These are phyloP conservation scores for Aureobasidium sp. DNA, from an alignment of 2,329 filamentous ascomycete species.

Conservation along the genomic window DNA sequence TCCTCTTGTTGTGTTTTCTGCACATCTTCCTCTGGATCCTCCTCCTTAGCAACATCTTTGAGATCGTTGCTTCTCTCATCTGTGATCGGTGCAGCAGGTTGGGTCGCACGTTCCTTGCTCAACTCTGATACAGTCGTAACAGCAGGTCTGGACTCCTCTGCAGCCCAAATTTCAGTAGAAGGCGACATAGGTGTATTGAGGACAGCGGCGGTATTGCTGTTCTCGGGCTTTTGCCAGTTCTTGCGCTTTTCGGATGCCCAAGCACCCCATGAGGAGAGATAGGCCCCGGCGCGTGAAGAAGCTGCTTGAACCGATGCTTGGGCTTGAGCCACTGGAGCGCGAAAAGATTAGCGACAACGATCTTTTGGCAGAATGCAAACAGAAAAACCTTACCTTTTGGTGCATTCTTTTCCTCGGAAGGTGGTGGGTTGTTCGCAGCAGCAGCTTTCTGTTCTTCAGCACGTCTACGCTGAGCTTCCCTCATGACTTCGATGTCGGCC, in stretches of 20 bases:
- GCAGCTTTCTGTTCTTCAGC: constrained; percentile 47
- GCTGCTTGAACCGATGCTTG: constrained; percentile 49
- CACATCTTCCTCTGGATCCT: neutral
- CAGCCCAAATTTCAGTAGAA: neutral
- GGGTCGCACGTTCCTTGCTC: neutral
- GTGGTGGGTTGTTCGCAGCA: constrained; percentile 15
- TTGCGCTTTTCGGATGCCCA: constrained; percentile 71
- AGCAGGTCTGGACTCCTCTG: neutral
- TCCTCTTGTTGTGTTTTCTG: neutral
- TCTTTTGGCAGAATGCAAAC: no score
- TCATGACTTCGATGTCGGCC: constrained; percentile 75
- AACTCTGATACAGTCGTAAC: neutral
- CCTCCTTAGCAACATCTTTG: neutral
- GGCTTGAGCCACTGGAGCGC: constrained; percentile 43
- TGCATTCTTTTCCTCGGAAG: constrained; percentile 15
- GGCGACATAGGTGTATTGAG: neutral
- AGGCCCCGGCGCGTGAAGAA: constrained; percentile 50
- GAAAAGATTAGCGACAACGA: constrained; percentile 12
- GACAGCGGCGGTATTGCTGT: neutral
- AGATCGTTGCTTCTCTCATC: neutral
- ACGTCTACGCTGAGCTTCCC: constrained; percentile 61
- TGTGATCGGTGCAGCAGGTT: neutral
- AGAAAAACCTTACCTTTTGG: neutral
- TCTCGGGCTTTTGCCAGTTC: constrained; percentile 14
- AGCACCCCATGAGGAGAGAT: constrained; percentile 54